Evolutionary conservation across 2,329 filamentous ascomycete species (phyloP).

Genomic region (Monilinia vaccinii-corymbosi): DNA sequence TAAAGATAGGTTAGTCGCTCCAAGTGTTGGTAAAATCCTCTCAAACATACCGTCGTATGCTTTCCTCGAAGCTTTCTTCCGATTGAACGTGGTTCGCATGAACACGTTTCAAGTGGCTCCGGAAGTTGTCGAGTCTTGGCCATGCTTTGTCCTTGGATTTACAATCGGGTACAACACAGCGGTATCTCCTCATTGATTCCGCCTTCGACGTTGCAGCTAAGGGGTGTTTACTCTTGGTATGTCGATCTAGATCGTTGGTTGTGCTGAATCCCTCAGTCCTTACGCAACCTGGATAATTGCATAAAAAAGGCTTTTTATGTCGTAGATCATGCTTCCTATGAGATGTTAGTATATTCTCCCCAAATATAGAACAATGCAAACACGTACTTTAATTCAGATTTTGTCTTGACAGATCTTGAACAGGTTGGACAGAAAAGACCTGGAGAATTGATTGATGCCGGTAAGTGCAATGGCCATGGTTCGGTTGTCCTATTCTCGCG

Average conservation of each 20-base stretch:
- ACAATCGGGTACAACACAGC: conserved; percentile 50
- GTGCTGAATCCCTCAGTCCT: conserved; percentile 65
- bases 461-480: conserved; percentile 13
- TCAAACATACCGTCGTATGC: conserved; percentile 37
- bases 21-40: conserved; percentile 3
- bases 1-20: conserved; percentile 8
- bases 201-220: conserved; percentile 36
- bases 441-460: conserved; percentile 10
- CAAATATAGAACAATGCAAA: background rate
- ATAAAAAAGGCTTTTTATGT: conserved; percentile 60
- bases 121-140: conserved; percentile 81
- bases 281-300: conserved; percentile 46
- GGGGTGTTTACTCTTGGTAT: conserved; percentile 63
- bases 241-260: conserved; percentile 70
- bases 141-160: conserved; percentile 57
- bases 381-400: conserved; percentile 47
- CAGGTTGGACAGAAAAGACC: conserved; percentile 35
- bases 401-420: conserved; percentile 37
- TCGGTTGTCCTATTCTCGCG: conserved; percentile 17
- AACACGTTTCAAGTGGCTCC: conserved; percentile 63
- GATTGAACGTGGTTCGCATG: conserved; percentile 37
- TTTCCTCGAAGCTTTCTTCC: conserved; percentile 33
- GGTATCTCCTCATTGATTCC: conserved; percentile 42
- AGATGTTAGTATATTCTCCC: conserved; percentile 17
- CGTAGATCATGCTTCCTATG: conserved; percentile 64